Percentiles rank a stretch among this genome's conserved stretches.
phyloP scores from a whole-genome alignment of 352 stramenopile species.

The Globisporangium barbulae region DNA sequence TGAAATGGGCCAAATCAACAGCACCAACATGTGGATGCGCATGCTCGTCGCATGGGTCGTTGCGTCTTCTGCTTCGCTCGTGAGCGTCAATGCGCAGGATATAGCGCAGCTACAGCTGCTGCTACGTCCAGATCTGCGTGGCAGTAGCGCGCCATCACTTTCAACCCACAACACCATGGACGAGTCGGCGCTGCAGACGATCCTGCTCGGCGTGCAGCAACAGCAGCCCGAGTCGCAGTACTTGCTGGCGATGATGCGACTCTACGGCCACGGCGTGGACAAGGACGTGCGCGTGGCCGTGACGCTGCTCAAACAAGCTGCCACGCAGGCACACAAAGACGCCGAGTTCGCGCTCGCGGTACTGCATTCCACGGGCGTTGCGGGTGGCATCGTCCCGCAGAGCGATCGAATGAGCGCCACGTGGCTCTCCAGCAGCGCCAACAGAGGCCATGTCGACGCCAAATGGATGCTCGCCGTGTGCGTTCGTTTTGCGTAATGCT shows the following conservation, averaged over 20 bases:
- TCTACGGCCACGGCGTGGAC: conserved; percentile 47
- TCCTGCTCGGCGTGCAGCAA: conserved; percentile 32
- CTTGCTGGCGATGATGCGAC: conserved; percentile 42
- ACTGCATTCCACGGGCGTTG: conserved; percentile 24
- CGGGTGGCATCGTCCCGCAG: conserved; percentile 13
- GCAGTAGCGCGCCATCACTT: not conserved
- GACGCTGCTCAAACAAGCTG: conserved; percentile 25
- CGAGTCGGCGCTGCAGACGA: conserved; percentile 25
- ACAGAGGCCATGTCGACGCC: conserved; percentile 34
- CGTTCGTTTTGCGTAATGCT: conserved; percentile 17
- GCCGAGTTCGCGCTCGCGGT: conserved; percentile 47
- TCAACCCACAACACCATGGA: conserved; percentile 16
- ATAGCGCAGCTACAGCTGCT: conserved; percentile 1
- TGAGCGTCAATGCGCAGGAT: not conserved
- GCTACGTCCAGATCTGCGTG: conserved; percentile 18
- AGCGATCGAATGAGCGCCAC: conserved; percentile 33
- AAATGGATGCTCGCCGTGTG: conserved; percentile 56
- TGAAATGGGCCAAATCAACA: not conserved
- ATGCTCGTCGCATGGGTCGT: not conserved
- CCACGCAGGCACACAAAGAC: conserved; percentile 28
- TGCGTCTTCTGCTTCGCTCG: not conserved
- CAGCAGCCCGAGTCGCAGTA: conserved; percentile 46
- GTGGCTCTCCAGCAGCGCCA: conserved; percentile 39
- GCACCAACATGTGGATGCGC: not conserved
- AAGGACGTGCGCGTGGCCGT: conserved; percentile 29